phyloP scores from a whole-genome alignment of 805 yeast species.

The Candida lessepsii region DNA sequence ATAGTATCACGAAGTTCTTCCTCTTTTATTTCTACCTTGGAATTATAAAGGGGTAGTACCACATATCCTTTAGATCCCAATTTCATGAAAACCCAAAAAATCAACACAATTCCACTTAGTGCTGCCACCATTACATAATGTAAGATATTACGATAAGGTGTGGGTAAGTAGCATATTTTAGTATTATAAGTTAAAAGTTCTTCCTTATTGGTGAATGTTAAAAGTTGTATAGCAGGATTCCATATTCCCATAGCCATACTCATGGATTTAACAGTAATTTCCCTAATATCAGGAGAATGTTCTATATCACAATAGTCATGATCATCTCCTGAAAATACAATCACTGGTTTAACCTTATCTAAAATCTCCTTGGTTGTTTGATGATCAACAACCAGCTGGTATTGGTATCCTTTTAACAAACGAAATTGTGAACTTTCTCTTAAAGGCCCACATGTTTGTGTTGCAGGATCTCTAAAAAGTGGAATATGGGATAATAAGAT shows the following conservation, averaged over 20 bases:
- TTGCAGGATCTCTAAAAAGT: conserved; percentile 61
- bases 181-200: conserved; percentile 28
- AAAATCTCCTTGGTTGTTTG: conserved; percentile 60
- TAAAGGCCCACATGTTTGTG: conserved; percentile 67
- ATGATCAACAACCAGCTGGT: conserved; percentile 80
- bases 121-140: conserved; percentile 38
- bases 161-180: conserved; percentile 44
- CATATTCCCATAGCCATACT: conserved; percentile 92
- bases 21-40: conserved; percentile 13
- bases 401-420: conserved; percentile 71
- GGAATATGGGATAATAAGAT: conserved; percentile 87
- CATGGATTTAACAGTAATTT: conserved; percentile 82
- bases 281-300: conserved; percentile 51
- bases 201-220: conserved; percentile 49
- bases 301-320: conserved; percentile 88
- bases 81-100: conserved; percentile 27
- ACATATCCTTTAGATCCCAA: conserved; percentile 13
- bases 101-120: conserved; percentile 25
- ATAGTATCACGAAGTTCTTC: too few relatives aligned
- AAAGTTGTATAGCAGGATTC: conserved; percentile 81
- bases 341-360: conserved; percentile 56
- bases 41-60: background rate
- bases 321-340: conserved; percentile 90
- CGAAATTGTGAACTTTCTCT: conserved; percentile 66
- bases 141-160: conserved; percentile 43